These are phyloP conservation scores for Kitagawia praeruptora DNA, from an alignment of 129 eudicot genomes.

Conservation along the genomic window DNA sequence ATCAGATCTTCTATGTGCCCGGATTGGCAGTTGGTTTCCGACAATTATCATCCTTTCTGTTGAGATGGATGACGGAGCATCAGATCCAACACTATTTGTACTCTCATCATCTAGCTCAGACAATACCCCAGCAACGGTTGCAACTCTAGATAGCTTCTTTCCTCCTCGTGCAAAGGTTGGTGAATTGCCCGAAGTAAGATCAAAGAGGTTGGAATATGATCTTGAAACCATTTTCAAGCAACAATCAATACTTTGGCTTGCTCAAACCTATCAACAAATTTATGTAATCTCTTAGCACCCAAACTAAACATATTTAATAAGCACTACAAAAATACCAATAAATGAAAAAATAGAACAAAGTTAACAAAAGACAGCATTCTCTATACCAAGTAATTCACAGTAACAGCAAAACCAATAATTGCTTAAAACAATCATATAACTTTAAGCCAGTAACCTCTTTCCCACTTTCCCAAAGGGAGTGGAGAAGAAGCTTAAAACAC, in stretches of 20 bases:
- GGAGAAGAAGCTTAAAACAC: background rate
- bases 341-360: background rate
- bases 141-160: conserved; percentile 68
- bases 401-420: background rate
- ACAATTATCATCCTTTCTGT: conserved; percentile 87
- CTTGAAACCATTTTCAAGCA: conserved; percentile 62
- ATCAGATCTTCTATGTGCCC: conserved; percentile 39
- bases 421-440: background rate
- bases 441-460: background rate
- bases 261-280: conserved; percentile 1
- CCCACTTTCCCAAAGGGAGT: background rate
- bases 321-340: conserved; percentile 16
- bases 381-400: background rate
- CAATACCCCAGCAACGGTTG: conserved; percentile 70
- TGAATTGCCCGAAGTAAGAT: conserved; percentile 66
- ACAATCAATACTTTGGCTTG: conserved; percentile 3
- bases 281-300: background rate
- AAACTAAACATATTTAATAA: background rate
- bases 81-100: conserved; percentile 53
- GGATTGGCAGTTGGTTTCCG: conserved; percentile 85
- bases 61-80: conserved; percentile 70
- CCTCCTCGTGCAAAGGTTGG: conserved; percentile 56
- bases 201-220: conserved; percentile 75
- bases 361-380: background rate
- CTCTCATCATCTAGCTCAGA: conserved; percentile 75